Base-by-base conservation (phyloP, 2,329 filamentous ascomycete genomes). In the Trichophyton rubrum region DNA sequence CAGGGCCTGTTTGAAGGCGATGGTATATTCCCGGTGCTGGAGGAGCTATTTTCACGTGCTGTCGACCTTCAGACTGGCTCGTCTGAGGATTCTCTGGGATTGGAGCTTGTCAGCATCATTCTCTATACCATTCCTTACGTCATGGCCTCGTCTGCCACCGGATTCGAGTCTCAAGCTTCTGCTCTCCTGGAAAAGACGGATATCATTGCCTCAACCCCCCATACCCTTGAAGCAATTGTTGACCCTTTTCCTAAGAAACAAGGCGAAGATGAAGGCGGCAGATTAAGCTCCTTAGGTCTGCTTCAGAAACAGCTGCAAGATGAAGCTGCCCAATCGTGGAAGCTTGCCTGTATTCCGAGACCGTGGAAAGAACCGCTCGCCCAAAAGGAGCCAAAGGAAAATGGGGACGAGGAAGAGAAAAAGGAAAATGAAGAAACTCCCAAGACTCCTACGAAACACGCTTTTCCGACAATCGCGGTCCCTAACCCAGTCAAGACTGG, bases 51-150 rank as follows among this genome's bases (percentile, higher is more conserved):
- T 71, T 84, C 82, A 62, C 84, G 90, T 59, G 91, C 93, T n/a
- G 90, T 90, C 8, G 90, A 96, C 72, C 79, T 96, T 63, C 92
- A 97, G 78, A 96, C 90, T 43, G 88, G 89, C 6, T 95, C 89
- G 67, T 91, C 89, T 15, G 92, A 96, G 68, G 92, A 97, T 80
- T 75, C 82, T 49, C 75, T 87, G 57, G 83, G 84, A 20, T 75
- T 95, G 47, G 93, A 97, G 76, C 82, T 99, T 38, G 90, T 96
- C 72, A 97, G 96, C 75, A 91, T 96, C 67, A 96, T 99, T 65
- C 83, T 97, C 51, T 83, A 96, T 56, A 96, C 92, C 0, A 88
- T 99, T 62, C 92, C 93, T 0, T 99, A 97, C 72, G 80, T 90
- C 60, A 85, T 96, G 80, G 83, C 86, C 8, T 84, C 88, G 2